Evolutionary conservation across 306 rosid species (phyloP), one percentile per base, ranked within the genome.

Genomic region (Hippophae gyantsensis): DNA sequence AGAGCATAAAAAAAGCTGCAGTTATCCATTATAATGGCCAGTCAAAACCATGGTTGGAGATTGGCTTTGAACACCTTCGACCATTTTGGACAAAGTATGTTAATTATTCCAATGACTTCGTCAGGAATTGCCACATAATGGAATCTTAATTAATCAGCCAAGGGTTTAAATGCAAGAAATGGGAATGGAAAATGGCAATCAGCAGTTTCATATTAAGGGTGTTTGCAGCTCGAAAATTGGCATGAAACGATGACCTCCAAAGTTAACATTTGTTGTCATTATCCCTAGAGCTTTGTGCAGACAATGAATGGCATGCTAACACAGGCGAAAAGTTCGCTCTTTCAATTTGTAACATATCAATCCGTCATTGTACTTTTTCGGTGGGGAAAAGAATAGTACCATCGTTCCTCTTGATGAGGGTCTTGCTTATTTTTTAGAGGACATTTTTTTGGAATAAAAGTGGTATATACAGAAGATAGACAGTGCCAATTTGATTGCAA

Each of bases 101-200:
- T 6, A 45, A 45, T 10, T 45, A 10, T 10, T 45, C 48, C 48
- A 45, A 45, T 45, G 48, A 7, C 48, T 93, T 93, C 80, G 66
- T 93, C 55, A 86, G 84, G 63, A 93, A 76, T 65, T 93, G 99
- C 76, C 97, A 93, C 80, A 88, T 93, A 69, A 45, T 45, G 48
- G 48, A 45, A 45, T 10, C 48, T 2, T 45, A 45, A 7, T 8
- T 45, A 45, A 45, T 72, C 76, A 60, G 65, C 52, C 55, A 75
- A 69, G 74, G 62, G 74, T 62, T 54, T 63, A 13, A 74, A 66
- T 63, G 60, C 38, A 26, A 75, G 46, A 53, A 27, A 27, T 27
- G 52, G 60, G 66, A 67, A 68, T 23, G 48, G 58, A 52, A 66
- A 58, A 63, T 51, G 8, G 25, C 70, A 13, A 62, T 78, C 69